A percentile compares a stretch with the other conserved stretches of the same genome.
Conservation (phyloP, 2,329 filamentous ascomycete species). For the Onygena corvina region DNA sequence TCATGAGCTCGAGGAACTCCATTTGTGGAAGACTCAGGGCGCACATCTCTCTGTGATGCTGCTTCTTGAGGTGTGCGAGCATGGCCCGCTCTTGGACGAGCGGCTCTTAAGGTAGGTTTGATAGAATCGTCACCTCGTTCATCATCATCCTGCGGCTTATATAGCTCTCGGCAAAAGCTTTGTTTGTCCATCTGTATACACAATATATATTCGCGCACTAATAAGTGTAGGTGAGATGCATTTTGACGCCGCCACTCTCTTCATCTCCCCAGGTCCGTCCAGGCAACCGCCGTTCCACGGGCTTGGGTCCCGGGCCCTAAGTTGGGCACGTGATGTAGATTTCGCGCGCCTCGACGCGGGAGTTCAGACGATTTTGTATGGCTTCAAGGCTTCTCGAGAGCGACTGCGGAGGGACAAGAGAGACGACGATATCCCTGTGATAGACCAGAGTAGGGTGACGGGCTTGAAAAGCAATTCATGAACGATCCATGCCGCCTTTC, state of each 20-base stretch:
- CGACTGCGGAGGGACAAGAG: too few species aligned
- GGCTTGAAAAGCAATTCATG: too few species aligned
- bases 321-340: background rate
- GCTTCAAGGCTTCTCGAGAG: too few species aligned
- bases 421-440: too few species aligned
- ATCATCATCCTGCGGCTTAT: constrained; percentile 23
- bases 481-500: background rate
- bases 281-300: background rate
- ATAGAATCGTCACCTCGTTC: constrained; percentile 20
- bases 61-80: background rate
- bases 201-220: too few species aligned
- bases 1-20: background rate
- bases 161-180: constrained; percentile 28
- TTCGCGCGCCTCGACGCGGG: too few species aligned
- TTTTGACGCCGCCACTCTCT: background rate
- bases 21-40: background rate
- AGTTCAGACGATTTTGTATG: too few species aligned
- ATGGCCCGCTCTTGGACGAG: background rate
- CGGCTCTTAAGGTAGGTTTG: constrained; percentile 13
- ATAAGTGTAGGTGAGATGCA: too few species aligned
- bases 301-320: too few species aligned
- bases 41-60: background rate
- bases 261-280: background rate
- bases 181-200: constrained; percentile 21
- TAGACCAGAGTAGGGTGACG: too few species aligned